These are phyloP conservation scores for Chrysanthemum seticuspe DNA, from an alignment of 129 eudicot genomes.

Conservation along the genomic window DNA sequence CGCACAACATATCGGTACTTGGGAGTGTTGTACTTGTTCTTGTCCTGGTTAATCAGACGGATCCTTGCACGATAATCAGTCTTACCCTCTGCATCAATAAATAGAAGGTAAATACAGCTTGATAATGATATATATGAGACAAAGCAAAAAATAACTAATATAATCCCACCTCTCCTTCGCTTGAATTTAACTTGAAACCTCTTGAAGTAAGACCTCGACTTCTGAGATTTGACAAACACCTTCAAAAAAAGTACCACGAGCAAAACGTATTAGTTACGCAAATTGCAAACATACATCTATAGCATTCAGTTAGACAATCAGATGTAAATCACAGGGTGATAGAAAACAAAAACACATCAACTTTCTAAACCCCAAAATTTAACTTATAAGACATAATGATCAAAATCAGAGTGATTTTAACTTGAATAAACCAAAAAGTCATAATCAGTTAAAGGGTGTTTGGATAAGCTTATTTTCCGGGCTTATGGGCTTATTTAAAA, in stretches of 20 bases:
- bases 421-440: no score
- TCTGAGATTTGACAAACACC: constrained; percentile 41
- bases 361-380: no score
- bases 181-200: constrained; percentile 53
- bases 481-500: no score
- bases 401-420: no score
- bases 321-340: no score
- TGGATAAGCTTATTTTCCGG: no score
- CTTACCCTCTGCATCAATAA: constrained; percentile 42
- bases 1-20: constrained; percentile 53
- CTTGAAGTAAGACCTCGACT: constrained; percentile 48
- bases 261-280: background rate
- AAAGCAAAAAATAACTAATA: background rate
- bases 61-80: constrained; percentile 56
- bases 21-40: constrained; percentile 53
- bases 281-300: constrained; percentile 5
- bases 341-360: no score
- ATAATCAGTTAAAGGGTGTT: no score
- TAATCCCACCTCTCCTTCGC: constrained; percentile 48
- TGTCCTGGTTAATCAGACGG: constrained; percentile 50
- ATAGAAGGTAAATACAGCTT: background rate
- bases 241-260: background rate
- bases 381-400: no score
- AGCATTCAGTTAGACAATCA: no score
- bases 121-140: background rate